phyloP scores from a whole-genome alignment of 352 stramenopile genomes.

The Salisapilia sapeloensis region DNA sequence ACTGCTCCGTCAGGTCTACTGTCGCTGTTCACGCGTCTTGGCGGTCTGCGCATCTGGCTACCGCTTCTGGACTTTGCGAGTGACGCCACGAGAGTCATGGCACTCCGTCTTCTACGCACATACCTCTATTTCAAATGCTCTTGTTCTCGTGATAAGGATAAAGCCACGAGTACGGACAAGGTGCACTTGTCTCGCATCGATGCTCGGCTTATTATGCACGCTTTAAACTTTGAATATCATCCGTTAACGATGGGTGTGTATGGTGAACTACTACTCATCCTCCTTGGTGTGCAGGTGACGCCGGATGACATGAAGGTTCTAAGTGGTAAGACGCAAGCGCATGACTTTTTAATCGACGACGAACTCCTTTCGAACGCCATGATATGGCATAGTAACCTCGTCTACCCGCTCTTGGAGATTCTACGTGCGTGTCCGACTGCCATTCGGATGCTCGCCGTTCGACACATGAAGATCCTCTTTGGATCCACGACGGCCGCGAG shows the following conservation, averaged over 20 bases:
- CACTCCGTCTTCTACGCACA: conserved; percentile 51
- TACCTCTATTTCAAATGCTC: conserved; percentile 68
- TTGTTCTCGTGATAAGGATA: conserved; percentile 41
- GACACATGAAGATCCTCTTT: conserved; percentile 49
- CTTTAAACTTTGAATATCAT: conserved; percentile 42
- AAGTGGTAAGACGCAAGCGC: conserved; percentile 23
- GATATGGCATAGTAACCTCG: conserved; percentile 55
- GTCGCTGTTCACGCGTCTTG: conserved; percentile 55
- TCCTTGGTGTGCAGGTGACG: conserved; percentile 52
- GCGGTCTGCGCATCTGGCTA: conserved; percentile 67
- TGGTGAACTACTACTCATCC: conserved; percentile 56
- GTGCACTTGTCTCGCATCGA: conserved; percentile 62
- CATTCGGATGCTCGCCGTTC: conserved; percentile 43
- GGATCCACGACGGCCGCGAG: conserved; percentile 34
- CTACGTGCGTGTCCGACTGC: conserved; percentile 30
- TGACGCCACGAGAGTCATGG: conserved; percentile 66
- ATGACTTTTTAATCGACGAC: conserved; percentile 33
- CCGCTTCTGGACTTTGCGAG: conserved; percentile 58
- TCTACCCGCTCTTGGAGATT: conserved; percentile 38
- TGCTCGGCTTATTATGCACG: conserved; percentile 67
- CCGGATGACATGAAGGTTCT: conserved; percentile 20
- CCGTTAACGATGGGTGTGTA: conserved; percentile 66
- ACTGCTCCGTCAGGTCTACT: conserved; percentile 51
- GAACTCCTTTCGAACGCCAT: conserved; percentile 23
- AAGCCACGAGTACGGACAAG: conserved; percentile 44